Evolutionary conservation across 345 rosid genomes (phyloP).

Genomic region (Corymbia maculata): DNA sequence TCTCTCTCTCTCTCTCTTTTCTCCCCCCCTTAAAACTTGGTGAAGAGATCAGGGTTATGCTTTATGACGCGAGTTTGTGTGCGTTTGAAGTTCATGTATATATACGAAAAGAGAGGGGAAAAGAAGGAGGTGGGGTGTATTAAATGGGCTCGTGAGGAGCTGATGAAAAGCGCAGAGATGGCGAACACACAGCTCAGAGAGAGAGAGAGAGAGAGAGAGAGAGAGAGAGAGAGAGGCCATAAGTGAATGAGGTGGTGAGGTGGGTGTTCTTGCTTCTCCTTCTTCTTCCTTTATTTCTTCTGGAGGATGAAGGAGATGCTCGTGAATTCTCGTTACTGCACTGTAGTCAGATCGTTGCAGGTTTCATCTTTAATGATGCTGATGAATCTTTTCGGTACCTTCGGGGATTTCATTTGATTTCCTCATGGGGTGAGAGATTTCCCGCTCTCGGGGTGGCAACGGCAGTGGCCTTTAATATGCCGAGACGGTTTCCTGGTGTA

Average conservation of each 20-base stretch:
- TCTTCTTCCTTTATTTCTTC: not conserved
- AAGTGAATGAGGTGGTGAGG: conserved; percentile 12
- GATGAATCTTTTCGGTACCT: not conserved
- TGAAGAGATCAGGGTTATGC: not conserved
- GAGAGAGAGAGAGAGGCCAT: not conserved
- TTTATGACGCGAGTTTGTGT: not conserved
- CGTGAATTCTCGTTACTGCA: conserved; percentile 45
- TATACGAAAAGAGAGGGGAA: not conserved
- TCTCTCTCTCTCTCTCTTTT: not conserved
- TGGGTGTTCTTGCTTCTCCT: conserved; percentile 6
- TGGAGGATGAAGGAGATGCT: conserved; percentile 15
- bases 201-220: not conserved
- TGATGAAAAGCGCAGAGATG: not conserved
- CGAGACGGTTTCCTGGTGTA: not conserved
- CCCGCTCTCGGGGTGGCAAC: not conserved
- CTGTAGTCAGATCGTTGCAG: not conserved
- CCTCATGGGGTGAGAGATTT: not conserved
- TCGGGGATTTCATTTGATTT: not conserved
- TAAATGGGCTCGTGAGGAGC: conserved; percentile 74
- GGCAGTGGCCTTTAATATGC: not conserved
- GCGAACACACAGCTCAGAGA: conserved; percentile 6
- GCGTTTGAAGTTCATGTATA: not conserved
- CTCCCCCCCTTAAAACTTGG: not conserved
- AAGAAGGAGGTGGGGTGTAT: not conserved
- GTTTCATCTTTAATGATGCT: not conserved